phyloP scores from a whole-genome alignment of 768 basidiomycete species.

The Suillus luteus region DNA sequence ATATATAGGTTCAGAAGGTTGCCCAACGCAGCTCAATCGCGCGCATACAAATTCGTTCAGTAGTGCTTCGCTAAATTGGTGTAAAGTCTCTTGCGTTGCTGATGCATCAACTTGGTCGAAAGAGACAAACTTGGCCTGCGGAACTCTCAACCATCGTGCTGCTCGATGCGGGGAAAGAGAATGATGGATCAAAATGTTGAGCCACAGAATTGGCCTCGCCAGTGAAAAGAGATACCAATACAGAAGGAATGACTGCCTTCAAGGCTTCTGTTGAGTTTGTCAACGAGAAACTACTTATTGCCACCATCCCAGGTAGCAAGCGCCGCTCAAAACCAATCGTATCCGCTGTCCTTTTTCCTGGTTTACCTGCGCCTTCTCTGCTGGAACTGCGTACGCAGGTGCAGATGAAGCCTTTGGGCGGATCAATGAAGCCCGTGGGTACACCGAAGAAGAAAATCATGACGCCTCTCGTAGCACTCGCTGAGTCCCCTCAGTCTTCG shows the following conservation, averaged over 20 bases:
- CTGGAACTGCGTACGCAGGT: too few species aligned
- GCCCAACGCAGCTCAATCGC: conserved; percentile 1
- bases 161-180: not conserved
- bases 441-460: too few species aligned
- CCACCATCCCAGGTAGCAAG: not conserved
- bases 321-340: too few species aligned
- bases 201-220: not conserved
- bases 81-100: conserved; percentile 83
- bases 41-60: conserved; percentile 64
- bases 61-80: conserved; percentile 73
- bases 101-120: conserved; percentile 83
- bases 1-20: not conserved
- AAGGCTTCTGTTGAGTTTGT: not conserved
- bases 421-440: too few species aligned
- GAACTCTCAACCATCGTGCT: not conserved
- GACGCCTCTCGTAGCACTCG: too few species aligned
- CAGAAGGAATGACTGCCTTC: not conserved
- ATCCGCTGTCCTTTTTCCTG: too few species aligned
- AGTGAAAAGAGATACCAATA: not conserved
- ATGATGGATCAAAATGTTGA: not conserved
- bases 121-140: conserved; percentile 61
- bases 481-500: too few species aligned
- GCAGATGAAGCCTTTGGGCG: too few species aligned
- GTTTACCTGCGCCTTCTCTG: too few species aligned
- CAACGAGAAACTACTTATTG: not conserved